Percentiles rank a stretch among this genome's conserved stretches.
Evolutionary conservation across 768 basidiomycete species (phyloP).

Genomic region (Rhodosporidiobolus sp.): DNA sequence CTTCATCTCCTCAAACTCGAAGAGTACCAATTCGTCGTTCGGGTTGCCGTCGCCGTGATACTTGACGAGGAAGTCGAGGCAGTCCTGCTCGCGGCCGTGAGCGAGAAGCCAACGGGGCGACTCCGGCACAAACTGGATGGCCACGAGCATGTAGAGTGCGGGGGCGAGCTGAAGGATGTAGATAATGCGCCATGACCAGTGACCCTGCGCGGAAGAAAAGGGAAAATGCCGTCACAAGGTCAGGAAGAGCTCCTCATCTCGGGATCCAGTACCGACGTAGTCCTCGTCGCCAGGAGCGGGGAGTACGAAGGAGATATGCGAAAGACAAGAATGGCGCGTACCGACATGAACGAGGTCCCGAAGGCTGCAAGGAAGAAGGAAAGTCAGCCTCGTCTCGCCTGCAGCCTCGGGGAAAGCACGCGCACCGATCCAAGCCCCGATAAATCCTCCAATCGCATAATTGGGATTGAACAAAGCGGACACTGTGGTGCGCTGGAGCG

Average conservation of each 20-base stretch:
- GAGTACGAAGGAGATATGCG: too few species aligned
- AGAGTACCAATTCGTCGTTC: conserved; percentile 46
- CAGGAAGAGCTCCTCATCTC: too few species aligned
- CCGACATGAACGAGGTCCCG: not conserved
- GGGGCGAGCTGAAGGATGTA: conserved; percentile 34
- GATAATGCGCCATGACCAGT: conserved; percentile 31
- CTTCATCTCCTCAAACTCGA: conserved; percentile 51
- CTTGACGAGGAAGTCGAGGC: conserved; percentile 42
- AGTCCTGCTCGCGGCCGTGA: conserved; percentile 40
- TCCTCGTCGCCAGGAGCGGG: too few species aligned
- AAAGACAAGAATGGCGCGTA: too few species aligned
- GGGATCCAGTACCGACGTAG: too few species aligned
- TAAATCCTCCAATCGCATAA: not conserved
- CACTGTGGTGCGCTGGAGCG: not conserved
- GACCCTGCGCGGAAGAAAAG: too few species aligned
- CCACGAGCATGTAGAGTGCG: conserved; percentile 6
- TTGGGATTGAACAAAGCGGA: conserved; percentile 11
- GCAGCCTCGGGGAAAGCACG: too few species aligned
- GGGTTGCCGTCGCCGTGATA: conserved; percentile 44
- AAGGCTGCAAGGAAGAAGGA: not conserved
- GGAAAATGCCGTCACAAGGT: too few species aligned
- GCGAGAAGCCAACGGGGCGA: conserved; percentile 40
- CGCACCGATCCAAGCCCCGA: conserved; percentile 1
- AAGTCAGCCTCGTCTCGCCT: too few species aligned
- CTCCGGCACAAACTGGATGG: conserved; percentile 31